These are phyloP conservation scores for Aspergillus ostianus DNA, from an alignment of 495 filamentous ascomycete genomes.

Conservation along the genomic window DNA sequence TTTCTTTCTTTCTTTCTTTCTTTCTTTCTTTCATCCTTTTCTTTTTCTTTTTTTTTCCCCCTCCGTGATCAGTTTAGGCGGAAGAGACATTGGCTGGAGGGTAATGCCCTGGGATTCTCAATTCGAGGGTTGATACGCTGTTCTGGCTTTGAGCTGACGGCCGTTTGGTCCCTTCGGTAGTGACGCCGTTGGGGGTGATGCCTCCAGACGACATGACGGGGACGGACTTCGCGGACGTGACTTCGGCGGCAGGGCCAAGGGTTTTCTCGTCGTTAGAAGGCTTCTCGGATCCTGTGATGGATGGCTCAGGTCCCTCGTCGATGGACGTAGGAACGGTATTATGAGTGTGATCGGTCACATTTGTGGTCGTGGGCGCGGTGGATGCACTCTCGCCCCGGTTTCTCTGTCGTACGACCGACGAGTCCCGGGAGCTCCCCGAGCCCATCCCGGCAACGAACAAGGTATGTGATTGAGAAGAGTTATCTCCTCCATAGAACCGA, in stretches of 20 bases:
- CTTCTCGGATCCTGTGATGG: constrained; percentile 1
- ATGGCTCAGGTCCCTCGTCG: constrained; percentile 25
- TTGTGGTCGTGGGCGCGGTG: constrained; percentile 39
- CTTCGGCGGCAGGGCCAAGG: constrained; percentile 2
- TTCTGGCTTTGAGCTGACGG: constrained; percentile 26
- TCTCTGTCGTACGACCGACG: constrained; percentile 25
- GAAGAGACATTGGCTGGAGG: constrained; percentile 33
- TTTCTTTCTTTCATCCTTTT: too few species aligned
- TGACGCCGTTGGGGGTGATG: constrained; percentile 7
- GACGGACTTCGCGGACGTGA: constrained; percentile 1
- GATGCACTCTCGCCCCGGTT: constrained; percentile 38
- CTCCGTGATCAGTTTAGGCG: constrained; percentile 17
- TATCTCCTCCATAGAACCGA: constrained; percentile 25
- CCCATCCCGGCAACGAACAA: constrained; percentile 24
- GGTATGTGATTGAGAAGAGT: constrained; percentile 11
- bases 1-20: not conserved
- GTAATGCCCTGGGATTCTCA: constrained; percentile 41
- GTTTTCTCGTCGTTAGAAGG: constrained; percentile 4
- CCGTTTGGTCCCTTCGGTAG: constrained; percentile 15
- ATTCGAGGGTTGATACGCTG: constrained; percentile 29
- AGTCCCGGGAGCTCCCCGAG: constrained; percentile 27
- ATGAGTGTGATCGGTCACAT: constrained; percentile 37
- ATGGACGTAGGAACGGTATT: constrained; percentile 39
- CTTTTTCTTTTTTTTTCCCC: not conserved
- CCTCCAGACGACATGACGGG: constrained; percentile 1